Evolutionary conservation across 2,329 filamentous ascomycete genomes (phyloP).

Genomic region (Beauveria sp.): DNA sequence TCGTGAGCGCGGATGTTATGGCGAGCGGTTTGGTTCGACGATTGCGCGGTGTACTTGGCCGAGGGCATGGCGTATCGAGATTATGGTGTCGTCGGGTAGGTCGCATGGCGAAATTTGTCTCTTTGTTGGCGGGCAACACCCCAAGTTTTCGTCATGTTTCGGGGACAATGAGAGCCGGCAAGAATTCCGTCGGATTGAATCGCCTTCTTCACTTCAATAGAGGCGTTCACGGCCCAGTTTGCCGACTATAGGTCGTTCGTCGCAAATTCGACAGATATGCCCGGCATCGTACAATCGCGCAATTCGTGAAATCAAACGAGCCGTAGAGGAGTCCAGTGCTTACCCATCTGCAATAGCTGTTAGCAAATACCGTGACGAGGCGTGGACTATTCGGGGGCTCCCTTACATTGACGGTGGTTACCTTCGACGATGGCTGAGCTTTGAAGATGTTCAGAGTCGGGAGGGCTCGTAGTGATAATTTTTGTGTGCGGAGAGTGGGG

Average conservation of each 20-base stretch:
- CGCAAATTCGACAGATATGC: background rate
- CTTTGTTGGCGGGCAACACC: background rate
- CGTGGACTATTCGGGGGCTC: constrained; percentile 17
- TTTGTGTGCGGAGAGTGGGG: constrained; percentile 35
- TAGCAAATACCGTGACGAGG: constrained; percentile 24
- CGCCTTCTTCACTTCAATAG: background rate
- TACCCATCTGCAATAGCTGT: constrained; percentile 51
- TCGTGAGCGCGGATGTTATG: background rate
- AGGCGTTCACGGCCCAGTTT: background rate
- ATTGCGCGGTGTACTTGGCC: constrained; percentile 5
- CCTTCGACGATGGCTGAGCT: constrained; percentile 36
- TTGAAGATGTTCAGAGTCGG: constrained; percentile 33
- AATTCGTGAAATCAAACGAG: constrained; percentile 4
- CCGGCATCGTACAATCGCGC: constrained; percentile 8
- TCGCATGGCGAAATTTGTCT: constrained; percentile 1
- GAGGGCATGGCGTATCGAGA: background rate
- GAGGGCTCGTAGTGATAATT: constrained; percentile 30
- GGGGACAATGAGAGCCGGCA: background rate
- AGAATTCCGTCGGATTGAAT: background rate
- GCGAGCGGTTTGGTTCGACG: background rate
- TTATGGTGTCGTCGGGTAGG: background rate
- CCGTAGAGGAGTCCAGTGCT: constrained; percentile 28
- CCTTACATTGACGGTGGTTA: constrained; percentile 44
- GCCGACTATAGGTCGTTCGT: background rate
- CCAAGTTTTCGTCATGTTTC: background rate